Conservation (phyloP, 345 rosid species). For the Murraya paniculata region DNA sequence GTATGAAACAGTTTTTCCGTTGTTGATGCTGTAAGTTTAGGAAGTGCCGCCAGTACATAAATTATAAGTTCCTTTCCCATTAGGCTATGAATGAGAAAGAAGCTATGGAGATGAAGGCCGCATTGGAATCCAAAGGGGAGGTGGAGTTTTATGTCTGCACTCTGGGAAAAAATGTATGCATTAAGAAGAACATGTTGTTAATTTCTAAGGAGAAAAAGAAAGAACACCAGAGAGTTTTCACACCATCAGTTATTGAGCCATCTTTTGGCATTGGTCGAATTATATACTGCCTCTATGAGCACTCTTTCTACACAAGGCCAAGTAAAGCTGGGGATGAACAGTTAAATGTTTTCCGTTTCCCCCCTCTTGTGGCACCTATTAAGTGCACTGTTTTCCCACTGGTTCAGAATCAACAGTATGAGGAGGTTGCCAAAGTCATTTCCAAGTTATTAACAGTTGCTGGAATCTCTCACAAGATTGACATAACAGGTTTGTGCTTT, state of each 20-base stretch:
- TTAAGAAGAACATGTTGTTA: slow-evolving; percentile 79
- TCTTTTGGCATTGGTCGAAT: slow-evolving; percentile 96
- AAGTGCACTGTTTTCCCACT: slow-evolving; percentile 96
- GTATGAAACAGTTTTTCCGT: background rate
- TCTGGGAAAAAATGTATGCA: slow-evolving; percentile 54
- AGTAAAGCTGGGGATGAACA: slow-evolving; percentile 93
- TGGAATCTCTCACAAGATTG: slow-evolving; percentile 89
- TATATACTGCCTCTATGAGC: slow-evolving; percentile 87
- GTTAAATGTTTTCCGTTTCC: slow-evolving; percentile 78
- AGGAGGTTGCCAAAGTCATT: slow-evolving; percentile 67
- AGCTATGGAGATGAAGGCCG: slow-evolving; percentile 81
- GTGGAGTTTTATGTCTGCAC: slow-evolving; percentile 76
- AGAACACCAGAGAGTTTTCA: slow-evolving; percentile 86
- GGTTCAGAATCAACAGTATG: slow-evolving; percentile 79
- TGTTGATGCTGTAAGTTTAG: background rate
- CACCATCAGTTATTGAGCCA: slow-evolving; percentile 93
- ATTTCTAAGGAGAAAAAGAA: slow-evolving; percentile 89
- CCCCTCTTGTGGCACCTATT: slow-evolving; percentile 87
- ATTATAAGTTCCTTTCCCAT: background rate
- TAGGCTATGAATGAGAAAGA: slow-evolving; percentile 90
- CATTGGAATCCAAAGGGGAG: slow-evolving; percentile 80
- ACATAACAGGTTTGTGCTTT: slow-evolving; percentile 64
- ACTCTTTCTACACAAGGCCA: slow-evolving; percentile 79
- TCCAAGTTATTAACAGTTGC: slow-evolving; percentile 66
- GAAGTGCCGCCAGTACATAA: background rate